phyloP scores from a whole-genome alignment of 2,329 filamentous ascomycete genomes.

The Botryotinia convoluta region DNA sequence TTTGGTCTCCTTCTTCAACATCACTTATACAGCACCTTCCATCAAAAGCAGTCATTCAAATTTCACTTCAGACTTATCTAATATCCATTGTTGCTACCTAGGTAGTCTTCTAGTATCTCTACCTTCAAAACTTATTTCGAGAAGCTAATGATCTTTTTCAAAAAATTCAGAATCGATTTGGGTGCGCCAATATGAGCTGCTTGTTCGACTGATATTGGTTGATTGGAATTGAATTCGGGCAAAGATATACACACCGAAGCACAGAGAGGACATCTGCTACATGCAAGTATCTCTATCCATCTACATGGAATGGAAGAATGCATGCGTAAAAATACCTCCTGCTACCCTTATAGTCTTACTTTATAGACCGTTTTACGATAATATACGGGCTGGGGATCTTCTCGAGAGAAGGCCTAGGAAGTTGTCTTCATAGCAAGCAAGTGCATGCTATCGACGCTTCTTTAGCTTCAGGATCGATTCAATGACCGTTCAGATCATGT shows the following conservation, averaged over 20 bases:
- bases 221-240: background rate
- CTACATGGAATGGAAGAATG: background rate
- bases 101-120: too few relatives aligned
- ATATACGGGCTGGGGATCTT: background rate
- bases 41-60: too few relatives aligned
- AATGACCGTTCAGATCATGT: background rate
- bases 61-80: too few relatives aligned
- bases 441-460: background rate
- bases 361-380: background rate
- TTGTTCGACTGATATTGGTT: background rate
- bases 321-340: background rate
- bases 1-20: too few relatives aligned
- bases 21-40: too few relatives aligned
- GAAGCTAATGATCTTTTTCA: too few relatives aligned
- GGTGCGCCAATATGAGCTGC: background rate
- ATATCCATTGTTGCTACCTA: too few relatives aligned
- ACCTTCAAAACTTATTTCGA: too few relatives aligned
- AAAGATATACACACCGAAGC: background rate
- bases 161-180: too few relatives aligned
- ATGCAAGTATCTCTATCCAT: background rate
- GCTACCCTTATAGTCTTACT: background rate
- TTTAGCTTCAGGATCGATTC: background rate
- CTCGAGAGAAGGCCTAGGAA: background rate
- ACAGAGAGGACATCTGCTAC: background rate
- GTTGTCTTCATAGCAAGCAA: background rate